Evolutionary conservation across 1,284 basidiomycete species (phyloP), one percentile per base, ranked within the genome.

Genomic region (Malassezia brasiliensis): DNA sequence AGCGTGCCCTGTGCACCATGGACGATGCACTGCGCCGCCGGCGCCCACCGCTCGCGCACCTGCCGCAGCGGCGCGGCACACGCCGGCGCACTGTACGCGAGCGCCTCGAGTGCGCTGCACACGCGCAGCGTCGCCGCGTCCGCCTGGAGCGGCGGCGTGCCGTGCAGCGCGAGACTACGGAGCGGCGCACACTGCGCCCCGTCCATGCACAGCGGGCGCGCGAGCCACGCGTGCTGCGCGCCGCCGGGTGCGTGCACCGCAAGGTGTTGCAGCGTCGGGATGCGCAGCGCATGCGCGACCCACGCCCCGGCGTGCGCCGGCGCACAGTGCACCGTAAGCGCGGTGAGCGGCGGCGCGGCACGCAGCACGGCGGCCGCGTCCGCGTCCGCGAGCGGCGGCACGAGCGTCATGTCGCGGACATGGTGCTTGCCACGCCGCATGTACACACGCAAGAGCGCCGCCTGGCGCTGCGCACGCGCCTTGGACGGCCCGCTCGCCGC

Each of bases 181-280:
- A 55, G 36, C 25, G 28, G 52, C 22, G 35, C 35, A 34, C 47
- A 48, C 28, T 32, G n/a, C 25, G 17, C 35, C 8, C 9, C 15
- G 10, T n/a, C 17, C 38, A 40, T n/a, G 1, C 7, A 6, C 10
- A 54, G 19, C 6, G 52, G 52, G 9, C 28, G 31, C 15, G 17
- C 38, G 19, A 54, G 45, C 52, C 52, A 54, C 14, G 52, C 38
- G 22, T 54, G 52, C 11, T 30, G 40, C 31, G 34, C 20, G 38
- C 20, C 22, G 38, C 19, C 22, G 1, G 38, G 15, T 2, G 46
- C 40, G 12, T 40, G 38, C 17, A 49, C 25, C 11, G 45, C 25
- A 10, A 53, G 32, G 15, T 35, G 12, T 14, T 20, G 3, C 4
- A 53, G 36, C 14, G 25, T 14, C 4, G 52, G 38, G 15, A 28